These are phyloP conservation scores for Phytophthora europaea DNA, from an alignment of 352 stramenopile species.

Conservation along the genomic window DNA sequence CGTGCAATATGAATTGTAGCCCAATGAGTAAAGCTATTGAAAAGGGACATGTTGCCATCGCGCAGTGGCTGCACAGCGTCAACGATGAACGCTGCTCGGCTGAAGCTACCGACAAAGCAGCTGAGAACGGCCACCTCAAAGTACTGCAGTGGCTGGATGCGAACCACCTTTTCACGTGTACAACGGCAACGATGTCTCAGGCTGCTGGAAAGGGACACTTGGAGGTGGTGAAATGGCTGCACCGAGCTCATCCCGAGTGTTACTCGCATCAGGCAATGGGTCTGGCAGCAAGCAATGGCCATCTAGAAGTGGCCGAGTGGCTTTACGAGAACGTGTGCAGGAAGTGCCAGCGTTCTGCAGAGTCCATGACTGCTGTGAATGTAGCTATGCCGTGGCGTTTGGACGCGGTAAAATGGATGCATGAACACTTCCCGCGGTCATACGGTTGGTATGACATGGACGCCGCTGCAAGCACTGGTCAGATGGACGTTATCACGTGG, in stretches of 20 bases:
- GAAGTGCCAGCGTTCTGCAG: not conserved
- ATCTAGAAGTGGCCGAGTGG: not conserved
- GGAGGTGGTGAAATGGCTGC: not conserved
- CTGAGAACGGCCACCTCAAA: not conserved
- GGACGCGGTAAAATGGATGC: not conserved
- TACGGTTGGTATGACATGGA: not conserved
- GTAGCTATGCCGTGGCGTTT: not conserved
- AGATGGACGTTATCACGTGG: slow-evolving; percentile 2
- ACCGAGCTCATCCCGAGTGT: not conserved
- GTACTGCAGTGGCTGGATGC: not conserved
- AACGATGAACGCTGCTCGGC: not conserved
- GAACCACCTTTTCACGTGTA: not conserved
- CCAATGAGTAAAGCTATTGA: not conserved
- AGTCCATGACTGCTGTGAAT: not conserved
- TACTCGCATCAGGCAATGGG: not conserved
- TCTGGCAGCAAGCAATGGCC: not conserved
- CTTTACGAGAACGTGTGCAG: not conserved
- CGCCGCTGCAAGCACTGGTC: not conserved
- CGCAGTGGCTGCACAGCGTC: not conserved
- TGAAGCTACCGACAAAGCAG: not conserved
- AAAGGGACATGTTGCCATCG: not conserved
- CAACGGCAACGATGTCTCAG: not conserved
- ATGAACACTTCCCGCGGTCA: not conserved
- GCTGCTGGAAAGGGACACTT: not conserved
- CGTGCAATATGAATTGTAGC: not conserved